Percentiles rank a stretch among this genome's conserved stretches.
Evolutionary conservation across 169 alveolate genomes (phyloP).

Genomic region (Nephromyces sp.): DNA sequence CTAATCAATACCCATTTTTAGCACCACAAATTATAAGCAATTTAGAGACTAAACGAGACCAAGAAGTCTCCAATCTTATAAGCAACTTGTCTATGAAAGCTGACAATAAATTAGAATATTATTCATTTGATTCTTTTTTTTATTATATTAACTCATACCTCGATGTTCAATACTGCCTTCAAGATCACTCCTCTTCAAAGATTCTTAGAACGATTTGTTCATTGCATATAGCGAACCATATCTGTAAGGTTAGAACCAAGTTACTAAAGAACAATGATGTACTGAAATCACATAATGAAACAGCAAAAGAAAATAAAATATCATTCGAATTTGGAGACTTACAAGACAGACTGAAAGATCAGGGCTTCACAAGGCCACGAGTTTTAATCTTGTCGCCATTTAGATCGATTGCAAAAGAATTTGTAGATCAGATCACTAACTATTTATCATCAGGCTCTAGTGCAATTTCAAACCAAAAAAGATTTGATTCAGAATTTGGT

Average conservation of each 20-base stretch:
- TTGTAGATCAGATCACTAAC: conserved; percentile 45
- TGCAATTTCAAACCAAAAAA: conserved; percentile 9
- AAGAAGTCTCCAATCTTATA: no score
- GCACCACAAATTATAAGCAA: no score
- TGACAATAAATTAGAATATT: no score
- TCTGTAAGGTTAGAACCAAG: conserved; percentile 5
- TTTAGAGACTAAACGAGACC: no score
- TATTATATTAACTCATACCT: conserved; percentile 9
- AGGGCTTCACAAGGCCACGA: conserved; percentile 68
- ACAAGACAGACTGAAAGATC: conserved; percentile 37
- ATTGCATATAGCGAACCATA: conserved; percentile 6
- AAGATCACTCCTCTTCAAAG: background rate
- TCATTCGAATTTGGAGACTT: background rate
- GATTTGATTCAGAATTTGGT: conserved; percentile 21
- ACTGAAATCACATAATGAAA: background rate
- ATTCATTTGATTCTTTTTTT: no score
- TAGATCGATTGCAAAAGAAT: conserved; percentile 49
- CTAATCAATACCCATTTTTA: no score
- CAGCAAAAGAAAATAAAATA: background rate
- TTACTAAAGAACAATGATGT: background rate
- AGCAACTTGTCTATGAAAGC: no score
- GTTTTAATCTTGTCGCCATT: conserved; percentile 60
- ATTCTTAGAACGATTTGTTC: background rate
- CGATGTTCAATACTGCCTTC: conserved; percentile 6
- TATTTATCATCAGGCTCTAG: no score